phyloP scores from a whole-genome alignment of 2,329 filamentous ascomycete genomes.

The Paraphaeosphaeria sporulosa region DNA sequence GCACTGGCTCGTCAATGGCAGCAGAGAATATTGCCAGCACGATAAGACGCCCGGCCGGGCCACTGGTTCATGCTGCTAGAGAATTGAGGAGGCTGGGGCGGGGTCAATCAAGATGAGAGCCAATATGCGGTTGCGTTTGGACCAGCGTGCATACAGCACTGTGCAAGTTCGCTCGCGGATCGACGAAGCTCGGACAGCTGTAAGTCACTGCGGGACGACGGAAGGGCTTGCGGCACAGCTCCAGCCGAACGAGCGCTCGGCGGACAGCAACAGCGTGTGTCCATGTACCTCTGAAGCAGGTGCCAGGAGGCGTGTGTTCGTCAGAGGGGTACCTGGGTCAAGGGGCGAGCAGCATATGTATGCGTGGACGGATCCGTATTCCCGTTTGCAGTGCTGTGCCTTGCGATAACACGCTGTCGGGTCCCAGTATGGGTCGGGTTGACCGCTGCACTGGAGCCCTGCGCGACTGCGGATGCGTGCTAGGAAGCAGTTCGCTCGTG shows the following conservation, averaged over 20 bases:
- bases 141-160: constrained; percentile 29
- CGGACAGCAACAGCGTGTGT: constrained; percentile 18
- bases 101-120: constrained; percentile 14
- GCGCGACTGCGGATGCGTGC: constrained; percentile 22
- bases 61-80: constrained; percentile 18
- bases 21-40: constrained; percentile 1
- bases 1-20: constrained; percentile 9
- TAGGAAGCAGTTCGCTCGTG: constrained; percentile 5
- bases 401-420: constrained; percentile 27
- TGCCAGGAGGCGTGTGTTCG: constrained; percentile 19
- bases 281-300: constrained; percentile 26
- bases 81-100: constrained; percentile 16
- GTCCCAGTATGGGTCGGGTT: constrained; percentile 31
- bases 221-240: constrained; percentile 27
- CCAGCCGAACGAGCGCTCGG: constrained; percentile 14
- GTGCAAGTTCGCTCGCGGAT: constrained; percentile 32
- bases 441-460: constrained; percentile 35
- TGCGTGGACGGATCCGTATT: constrained; percentile 25
- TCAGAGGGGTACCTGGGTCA: constrained; percentile 25
- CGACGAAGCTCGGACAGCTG: constrained; percentile 38
- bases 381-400: constrained; percentile 22
- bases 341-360: constrained; percentile 21
- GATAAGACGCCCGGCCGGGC: constrained; percentile 21
- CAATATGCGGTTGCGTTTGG: constrained; percentile 30
- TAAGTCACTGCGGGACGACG: constrained; percentile 30